Evolutionary conservation across 129 eudicot genomes (phyloP).

Genomic region (Escallonia rubra): DNA sequence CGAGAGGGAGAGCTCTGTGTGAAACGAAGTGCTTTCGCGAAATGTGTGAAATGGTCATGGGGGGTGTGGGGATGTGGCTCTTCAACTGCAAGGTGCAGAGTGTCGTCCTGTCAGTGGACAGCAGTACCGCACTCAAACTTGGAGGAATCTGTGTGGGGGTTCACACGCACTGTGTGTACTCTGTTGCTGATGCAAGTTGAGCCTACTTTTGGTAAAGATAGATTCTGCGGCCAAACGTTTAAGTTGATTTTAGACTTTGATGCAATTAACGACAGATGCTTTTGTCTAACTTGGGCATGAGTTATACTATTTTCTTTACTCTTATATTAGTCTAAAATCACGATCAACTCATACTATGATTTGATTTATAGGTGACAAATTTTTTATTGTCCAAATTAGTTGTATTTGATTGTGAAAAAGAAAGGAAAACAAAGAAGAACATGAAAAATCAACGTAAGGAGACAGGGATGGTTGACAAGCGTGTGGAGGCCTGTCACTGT

Average conservation of each 20-base stretch:
- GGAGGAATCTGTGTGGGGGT: background rate
- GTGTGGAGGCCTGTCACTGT: background rate
- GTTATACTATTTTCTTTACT: no score
- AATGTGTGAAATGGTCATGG: background rate
- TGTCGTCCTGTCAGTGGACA: background rate
- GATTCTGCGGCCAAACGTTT: background rate
- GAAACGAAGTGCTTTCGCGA: no score
- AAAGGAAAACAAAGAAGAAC: no score
- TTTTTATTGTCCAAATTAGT: background rate
- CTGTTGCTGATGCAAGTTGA: no score
- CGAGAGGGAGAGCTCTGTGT: background rate
- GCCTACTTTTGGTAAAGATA: background rate
- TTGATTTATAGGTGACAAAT: no score
- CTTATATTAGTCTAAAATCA: no score
- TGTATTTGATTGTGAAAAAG: background rate
- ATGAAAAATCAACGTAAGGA: background rate
- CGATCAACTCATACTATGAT: no score
- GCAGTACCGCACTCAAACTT: background rate
- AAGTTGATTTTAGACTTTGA: background rate
- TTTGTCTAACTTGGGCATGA: no score
- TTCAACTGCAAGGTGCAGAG: background rate
- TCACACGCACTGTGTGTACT: background rate
- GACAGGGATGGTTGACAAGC: background rate
- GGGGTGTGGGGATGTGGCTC: background rate
- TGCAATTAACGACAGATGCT: background rate